Evolutionary conservation across 192 early-diverging fungal species (phyloP), one percentile per base, ranked within the genome.

Genomic region (Linderina pennispora): DNA sequence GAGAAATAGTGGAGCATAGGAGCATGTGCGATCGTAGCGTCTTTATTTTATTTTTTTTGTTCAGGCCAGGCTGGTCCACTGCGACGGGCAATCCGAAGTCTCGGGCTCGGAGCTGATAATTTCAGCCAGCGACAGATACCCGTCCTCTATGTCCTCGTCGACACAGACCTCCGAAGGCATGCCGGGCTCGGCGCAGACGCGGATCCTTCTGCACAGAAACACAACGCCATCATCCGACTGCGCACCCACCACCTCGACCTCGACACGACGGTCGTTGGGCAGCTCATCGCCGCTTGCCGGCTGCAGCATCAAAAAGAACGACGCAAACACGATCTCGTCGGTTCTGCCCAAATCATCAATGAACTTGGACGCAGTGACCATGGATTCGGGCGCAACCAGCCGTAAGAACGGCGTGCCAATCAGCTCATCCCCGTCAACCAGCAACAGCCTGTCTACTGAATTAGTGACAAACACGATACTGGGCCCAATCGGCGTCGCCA

Each of bases 71-170:
- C 11, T 44, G 17, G 45, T 3, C 11, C 23, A 48, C 15, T 17
- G 14, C 24, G 14, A 16, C n/a, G 47, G 47, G 21, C 47, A 49
- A 25, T 49, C 47, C 21, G 36, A 40, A 4, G 47, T 49, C 8
- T 49, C 47, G 1, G 47, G 37, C 9, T 49, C 47, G 15, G 47
- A 49, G 37, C 47, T 49, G n/a, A 49, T 22, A 3, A 49, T 21
- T 14, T 49, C 47, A 18, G 47, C 36, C 36, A 49, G 17, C 4
- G 47, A 49, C 2, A 28, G 13, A 16, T 40, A 40, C 1, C 47
- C 47, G 19, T 24, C 25, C 10, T 31, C 15, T 8, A 28, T 1
- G 8, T 35, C 18, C 1, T 45, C 28, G 6, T 15, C 43, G 4
- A 2, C 40, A n/a, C n/a, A n/a, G 24, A 1, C 28, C 6, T 11